Evolutionary conservation across 2,329 filamentous ascomycete species (phyloP).

Genomic region (Fusarium odoratissimum): DNA sequence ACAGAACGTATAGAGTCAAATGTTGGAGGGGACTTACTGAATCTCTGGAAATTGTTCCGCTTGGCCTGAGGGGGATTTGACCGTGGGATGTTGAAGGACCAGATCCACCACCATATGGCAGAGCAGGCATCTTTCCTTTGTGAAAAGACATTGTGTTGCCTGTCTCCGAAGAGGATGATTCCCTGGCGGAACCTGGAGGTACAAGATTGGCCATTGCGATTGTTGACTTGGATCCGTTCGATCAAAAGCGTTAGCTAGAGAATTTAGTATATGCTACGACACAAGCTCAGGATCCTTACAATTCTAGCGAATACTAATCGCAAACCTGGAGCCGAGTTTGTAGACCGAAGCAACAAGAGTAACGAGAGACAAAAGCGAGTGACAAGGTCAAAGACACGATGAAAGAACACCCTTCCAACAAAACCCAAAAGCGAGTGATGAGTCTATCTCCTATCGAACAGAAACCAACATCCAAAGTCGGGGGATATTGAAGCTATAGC

Average conservation of each 20-base stretch:
- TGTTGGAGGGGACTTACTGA: constrained; percentile 38
- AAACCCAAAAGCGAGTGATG: constrained; percentile 31
- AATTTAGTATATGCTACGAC: not conserved
- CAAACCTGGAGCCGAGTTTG: fast-evolving
- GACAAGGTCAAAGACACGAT: constrained; percentile 23
- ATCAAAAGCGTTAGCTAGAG: not conserved
- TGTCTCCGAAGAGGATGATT: constrained; percentile 32
- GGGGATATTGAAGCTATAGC: constrained; percentile 44
- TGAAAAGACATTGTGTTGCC: constrained; percentile 6
- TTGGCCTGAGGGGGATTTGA: constrained; percentile 28
- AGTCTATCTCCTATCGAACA: not conserved
- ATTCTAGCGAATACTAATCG: fast-evolving
- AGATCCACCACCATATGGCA: not conserved
- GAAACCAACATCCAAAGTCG: not conserved
- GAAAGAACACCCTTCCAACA: constrained; percentile 4
- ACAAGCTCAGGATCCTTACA: not conserved
- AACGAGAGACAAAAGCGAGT: constrained; percentile 26
- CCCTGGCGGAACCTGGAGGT: constrained; percentile 17
- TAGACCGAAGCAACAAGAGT: not conserved
- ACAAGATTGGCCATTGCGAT: constrained; percentile 18
- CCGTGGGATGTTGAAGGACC: constrained; percentile 21
- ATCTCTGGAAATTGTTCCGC: constrained; percentile 41
- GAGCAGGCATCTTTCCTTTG: constrained; percentile 8
- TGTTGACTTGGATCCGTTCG: not conserved
- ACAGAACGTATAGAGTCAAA: fast-evolving